Evolutionary conservation across 1,284 basidiomycete species (phyloP), one percentile per base, ranked within the genome.

Genomic region (Ceratobasidium sp.): DNA sequence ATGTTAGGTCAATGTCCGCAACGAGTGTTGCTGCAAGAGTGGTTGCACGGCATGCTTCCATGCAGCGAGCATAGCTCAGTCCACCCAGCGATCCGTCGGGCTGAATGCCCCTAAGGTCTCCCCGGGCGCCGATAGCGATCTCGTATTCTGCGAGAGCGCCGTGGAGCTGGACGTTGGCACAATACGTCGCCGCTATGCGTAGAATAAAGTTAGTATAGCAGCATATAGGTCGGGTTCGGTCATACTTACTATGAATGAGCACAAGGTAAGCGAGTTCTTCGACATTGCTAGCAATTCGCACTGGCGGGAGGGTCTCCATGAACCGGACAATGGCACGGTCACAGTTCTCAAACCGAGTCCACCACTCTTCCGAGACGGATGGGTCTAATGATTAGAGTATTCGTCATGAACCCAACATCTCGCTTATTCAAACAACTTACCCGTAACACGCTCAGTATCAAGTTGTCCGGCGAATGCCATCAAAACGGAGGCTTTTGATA

Each of bases 231-330:
- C 59, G 23, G n/a, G 5, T 17, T 26, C 23, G 28, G 26, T 50
- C 26, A 54, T 5, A 54, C 71, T 52, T 17, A 74, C 71, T 64
- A 57, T 74, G 71, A 40, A 74, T 26, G 23, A 74, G 44, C 17
- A 74, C 48, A 7, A 64, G 44, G n/a, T 33, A 52, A 9, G 59
- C 40, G 33, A 74, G 59, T 23, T 74, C 71, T 46, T 74, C 57
- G n/a, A 28, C 13, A 15, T 74, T 64, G 20, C 71, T 40, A 10
- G 50, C 57, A 3, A 50, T 3, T 23, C 54, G 12, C 12, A 74
- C 71, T 3, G 71, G 59, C 20, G 71, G 71, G 59, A 74, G 64
- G 10, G 71, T 74, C 5, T 50, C 33, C 33, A 46, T 74, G 46
- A 48, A 74, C n/a, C 40, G 59, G 10, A 20, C 33, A 10, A 74